phyloP scores from a whole-genome alignment of 1,284 basidiomycete species.

The Puccinia horiana region DNA sequence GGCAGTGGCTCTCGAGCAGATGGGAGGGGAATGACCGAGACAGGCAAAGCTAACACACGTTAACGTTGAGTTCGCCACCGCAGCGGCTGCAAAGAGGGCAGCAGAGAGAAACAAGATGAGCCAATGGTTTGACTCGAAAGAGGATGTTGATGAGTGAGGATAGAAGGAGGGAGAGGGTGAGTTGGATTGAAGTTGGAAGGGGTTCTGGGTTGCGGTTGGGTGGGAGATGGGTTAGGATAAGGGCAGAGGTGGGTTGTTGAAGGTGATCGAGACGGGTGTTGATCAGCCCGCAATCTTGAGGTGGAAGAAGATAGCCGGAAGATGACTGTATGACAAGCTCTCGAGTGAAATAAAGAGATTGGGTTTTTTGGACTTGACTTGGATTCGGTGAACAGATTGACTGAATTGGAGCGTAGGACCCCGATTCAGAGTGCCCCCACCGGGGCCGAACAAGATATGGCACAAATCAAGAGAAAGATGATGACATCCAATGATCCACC shows the following conservation, averaged over 20 bases:
- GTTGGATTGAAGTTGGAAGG: neutral
- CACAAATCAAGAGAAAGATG: neutral
- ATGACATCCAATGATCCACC: neutral
- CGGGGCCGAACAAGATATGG: neutral
- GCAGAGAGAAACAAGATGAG: conserved; percentile 36
- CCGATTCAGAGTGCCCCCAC: neutral
- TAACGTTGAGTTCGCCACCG: conserved; percentile 49
- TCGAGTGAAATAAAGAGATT: neutral
- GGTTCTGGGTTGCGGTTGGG: neutral
- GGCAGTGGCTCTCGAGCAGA: neutral
- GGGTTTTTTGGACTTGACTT: neutral
- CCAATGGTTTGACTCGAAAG: conserved; percentile 18
- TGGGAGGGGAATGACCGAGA: neutral
- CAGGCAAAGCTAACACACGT: conserved; percentile 31
- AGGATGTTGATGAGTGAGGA: neutral
- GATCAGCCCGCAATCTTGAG: neutral
- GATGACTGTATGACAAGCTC: neutral
- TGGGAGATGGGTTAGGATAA: neutral
- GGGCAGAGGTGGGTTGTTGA: neutral
- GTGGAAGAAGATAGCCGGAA: neutral
- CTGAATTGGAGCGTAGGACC: neutral
- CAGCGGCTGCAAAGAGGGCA: conserved; percentile 35
- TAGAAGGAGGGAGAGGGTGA: neutral
- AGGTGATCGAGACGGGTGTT: conserved; percentile 5
- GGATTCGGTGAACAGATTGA: neutral